Conservation (phyloP, 148 eudicot genomes). For the Rhododendron molle region DNA sequence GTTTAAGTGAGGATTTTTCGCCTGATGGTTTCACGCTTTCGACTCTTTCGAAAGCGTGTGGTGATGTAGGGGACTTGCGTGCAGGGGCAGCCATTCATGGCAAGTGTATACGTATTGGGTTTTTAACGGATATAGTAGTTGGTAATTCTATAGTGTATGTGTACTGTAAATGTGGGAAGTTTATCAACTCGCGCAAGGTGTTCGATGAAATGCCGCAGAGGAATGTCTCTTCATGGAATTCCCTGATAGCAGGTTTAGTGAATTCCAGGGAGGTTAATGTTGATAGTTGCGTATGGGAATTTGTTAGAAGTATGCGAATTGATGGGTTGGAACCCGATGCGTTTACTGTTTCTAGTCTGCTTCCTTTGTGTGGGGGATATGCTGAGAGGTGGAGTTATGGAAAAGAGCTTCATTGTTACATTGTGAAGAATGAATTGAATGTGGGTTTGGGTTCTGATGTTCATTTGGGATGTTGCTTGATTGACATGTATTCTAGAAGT, state of each 20-base stretch:
- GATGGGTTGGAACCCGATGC: slow-evolving; percentile 32
- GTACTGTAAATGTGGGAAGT: slow-evolving; percentile 29
- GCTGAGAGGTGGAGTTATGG: slow-evolving; percentile 17
- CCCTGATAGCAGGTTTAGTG: slow-evolving; percentile 18
- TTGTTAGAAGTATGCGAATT: slow-evolving; percentile 22
- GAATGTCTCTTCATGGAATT: slow-evolving; percentile 39
- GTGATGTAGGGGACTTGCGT: slow-evolving; percentile 14
- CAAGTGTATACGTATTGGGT: slow-evolving; percentile 17
- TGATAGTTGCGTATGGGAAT: slow-evolving; percentile 10
- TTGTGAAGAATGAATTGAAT: slow-evolving; percentile 24
- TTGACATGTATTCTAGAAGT: slow-evolving; percentile 45
- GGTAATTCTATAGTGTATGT: slow-evolving; percentile 27
- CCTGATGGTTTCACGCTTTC: slow-evolving; percentile 39
- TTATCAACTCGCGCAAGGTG: slow-evolving; percentile 22
- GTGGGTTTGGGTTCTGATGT: slow-evolving; percentile 22
- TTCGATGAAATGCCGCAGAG: slow-evolving; percentile 45
- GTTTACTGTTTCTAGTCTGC: slow-evolving; percentile 33
- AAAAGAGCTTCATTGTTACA: slow-evolving; percentile 35
- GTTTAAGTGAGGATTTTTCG: slow-evolving; percentile 2
- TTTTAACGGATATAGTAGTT: slow-evolving; percentile 20
- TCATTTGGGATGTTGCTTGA: slow-evolving; percentile 39
- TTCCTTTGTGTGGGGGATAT: slow-evolving; percentile 30
- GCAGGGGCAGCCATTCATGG: slow-evolving; percentile 20
- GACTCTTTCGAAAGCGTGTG: slow-evolving; percentile 24
- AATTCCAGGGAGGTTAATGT: neutral